Base-by-base conservation (phyloP, 768 basidiomycete genomes). In the Suillus tomentosus region DNA sequence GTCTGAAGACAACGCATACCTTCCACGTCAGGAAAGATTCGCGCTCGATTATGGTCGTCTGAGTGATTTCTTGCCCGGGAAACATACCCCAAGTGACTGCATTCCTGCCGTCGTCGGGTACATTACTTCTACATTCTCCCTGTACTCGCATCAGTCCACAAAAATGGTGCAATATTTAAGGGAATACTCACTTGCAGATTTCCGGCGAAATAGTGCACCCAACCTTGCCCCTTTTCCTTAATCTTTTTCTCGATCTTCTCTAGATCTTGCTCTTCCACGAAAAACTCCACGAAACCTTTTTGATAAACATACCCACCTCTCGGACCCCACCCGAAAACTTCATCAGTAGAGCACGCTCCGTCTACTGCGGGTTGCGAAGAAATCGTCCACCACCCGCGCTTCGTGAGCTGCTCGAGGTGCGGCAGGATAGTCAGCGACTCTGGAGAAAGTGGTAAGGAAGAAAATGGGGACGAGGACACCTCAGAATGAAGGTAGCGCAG, bases 71-170 rank as follows among this genome's bases (percentile, higher is more conserved):
- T 73, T 97, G 92, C 0, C 94, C 97, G 0, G 95, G 94, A 75
- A 99, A 99, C 7, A 99, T 90, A 62, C 96, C 97, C 97, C 97
- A 99, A 1, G 97, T 99, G 8, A 99, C 97, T 0, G 95, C 96
- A 75, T 98, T 98, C 62, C 92, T 85, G 15, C 87, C 90, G 40
- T 85, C 87, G 54, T 89, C 86, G 1, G 85, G 81, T 27, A 96
- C 86, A 73, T 97, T 99, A 14, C 87, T 94, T 67, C 82, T 79
- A 65, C 83, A 87, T 57, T 94, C 90, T 34, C 92, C 95, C 91
- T 94, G 50, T 5, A 63, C 57, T 14, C 8, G 24, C 47, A 22
- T 61, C 6, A 58, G 56, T 42, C 24, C 24, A 24, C 22, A 27
- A 57, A 57, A 40, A 19, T 40, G 48, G 43, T 57, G 39, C 17